A percentile compares a stretch with the other conserved stretches of the same genome.
Conservation (phyloP, 2,329 filamentous ascomycete species). For the Trichophyton benhamiae region DNA sequence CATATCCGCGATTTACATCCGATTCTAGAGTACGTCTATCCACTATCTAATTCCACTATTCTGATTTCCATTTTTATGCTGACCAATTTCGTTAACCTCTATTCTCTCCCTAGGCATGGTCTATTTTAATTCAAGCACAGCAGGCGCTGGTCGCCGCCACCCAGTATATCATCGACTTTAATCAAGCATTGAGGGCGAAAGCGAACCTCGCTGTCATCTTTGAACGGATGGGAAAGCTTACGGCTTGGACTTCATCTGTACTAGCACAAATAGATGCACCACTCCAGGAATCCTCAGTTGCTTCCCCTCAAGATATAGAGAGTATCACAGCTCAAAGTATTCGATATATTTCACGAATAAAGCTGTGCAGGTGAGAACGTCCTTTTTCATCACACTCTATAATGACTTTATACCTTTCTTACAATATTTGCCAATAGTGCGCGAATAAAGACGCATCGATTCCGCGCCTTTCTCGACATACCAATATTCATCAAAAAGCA, state of each 20-base stretch:
- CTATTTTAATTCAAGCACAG: conserved; percentile 32
- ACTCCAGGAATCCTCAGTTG: conserved; percentile 17
- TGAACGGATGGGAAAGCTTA: conserved; percentile 32
- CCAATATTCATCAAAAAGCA: conserved; percentile 36
- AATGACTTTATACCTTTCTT: not conserved
- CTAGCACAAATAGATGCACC: conserved; percentile 24
- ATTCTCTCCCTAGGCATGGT: conserved; percentile 28
- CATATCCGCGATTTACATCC: conserved; percentile 29
- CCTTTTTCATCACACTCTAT: not conserved
- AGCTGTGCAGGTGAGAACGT: conserved; percentile 29
- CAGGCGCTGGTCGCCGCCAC: conserved; percentile 32
- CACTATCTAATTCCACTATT: not conserved
- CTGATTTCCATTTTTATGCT: too few relatives aligned
- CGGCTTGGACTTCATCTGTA: conserved; percentile 28
- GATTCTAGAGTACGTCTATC: conserved; percentile 27
- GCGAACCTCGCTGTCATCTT: conserved; percentile 28
- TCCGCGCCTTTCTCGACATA: conserved; percentile 35
- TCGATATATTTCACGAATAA: conserved; percentile 32
- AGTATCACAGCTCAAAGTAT: conserved; percentile 29
- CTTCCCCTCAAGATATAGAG: conserved; percentile 23
- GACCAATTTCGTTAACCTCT: not conserved
- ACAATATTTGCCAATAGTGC: conserved; percentile 21
- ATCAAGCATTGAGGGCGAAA: conserved; percentile 26
- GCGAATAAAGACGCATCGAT: conserved; percentile 36
- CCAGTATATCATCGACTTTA: conserved; percentile 31